Evolutionary conservation across 2,329 filamentous ascomycete species (phyloP).

Genomic region (Cucurbitaria berberidis): DNA sequence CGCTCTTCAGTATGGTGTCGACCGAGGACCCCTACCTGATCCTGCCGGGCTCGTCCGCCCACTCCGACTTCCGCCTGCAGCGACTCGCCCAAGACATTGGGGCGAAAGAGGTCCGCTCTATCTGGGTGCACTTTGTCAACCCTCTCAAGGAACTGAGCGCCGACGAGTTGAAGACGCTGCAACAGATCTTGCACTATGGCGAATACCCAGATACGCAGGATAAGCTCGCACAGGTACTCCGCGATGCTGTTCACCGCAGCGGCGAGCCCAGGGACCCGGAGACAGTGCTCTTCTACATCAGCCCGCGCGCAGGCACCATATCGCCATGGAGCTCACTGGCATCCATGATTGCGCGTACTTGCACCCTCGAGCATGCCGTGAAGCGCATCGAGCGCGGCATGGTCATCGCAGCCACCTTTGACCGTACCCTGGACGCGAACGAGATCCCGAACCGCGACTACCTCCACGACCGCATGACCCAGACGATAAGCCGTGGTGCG

Average conservation of each 20-base stretch:
- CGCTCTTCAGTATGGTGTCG: conserved; percentile 36
- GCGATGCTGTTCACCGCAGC: conserved; percentile 57
- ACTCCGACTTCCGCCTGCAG: conserved; percentile 58
- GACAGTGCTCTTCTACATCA: conserved; percentile 71
- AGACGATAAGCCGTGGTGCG: conserved; percentile 70
- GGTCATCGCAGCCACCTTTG: conserved; percentile 71
- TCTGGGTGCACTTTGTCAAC: conserved; percentile 60
- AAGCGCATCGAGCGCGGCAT: conserved; percentile 87
- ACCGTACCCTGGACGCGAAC: conserved; percentile 57
- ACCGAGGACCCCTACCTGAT: conserved; percentile 50
- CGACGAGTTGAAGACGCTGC: conserved; percentile 58
- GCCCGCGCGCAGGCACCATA: conserved; percentile 78
- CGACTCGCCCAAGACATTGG: conserved; percentile 55
- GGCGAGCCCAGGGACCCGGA: conserved; percentile 58
- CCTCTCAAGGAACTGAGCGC: conserved; percentile 48
- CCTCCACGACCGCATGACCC: conserved; percentile 95
- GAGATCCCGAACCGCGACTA: conserved; percentile 69
- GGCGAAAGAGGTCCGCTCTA: conserved; percentile 55
- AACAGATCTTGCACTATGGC: conserved; percentile 67
- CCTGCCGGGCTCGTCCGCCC: conserved; percentile 61
- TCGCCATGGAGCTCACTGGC: conserved; percentile 98
- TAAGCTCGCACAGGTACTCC: conserved; percentile 52
- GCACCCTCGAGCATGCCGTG: conserved; percentile 74
- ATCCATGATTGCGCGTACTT: conserved; percentile 91
- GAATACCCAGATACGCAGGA: conserved; percentile 56